Evolutionary conservation across 108 stramenopile genomes (phyloP), one percentile per base, ranked within the genome.

Genomic region (Fragilariopsis cylindrus): DNA sequence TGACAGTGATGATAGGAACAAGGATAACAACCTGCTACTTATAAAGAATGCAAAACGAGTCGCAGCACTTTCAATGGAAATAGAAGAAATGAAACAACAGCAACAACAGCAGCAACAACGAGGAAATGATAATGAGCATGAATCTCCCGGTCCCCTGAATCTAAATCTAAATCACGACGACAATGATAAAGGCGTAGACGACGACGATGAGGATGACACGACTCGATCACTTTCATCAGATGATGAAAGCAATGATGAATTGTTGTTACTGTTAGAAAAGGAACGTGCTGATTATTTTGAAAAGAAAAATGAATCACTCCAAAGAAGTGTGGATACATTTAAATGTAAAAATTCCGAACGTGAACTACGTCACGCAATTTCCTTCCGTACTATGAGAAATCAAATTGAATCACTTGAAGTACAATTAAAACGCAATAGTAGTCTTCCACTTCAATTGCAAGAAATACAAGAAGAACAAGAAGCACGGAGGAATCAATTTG

Each of bases 1-100:
- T 12, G 50, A 50, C 8, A 50, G 12, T 13, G 2, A 2, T 52
- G 13, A 13, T 52, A 13, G 13, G 12, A 9, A 52, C 50, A 52
- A 2, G 13, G 13, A 52, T 52, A 52, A 9, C 1, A 2, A 9
- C 42, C 16, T 40, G 5, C 12, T 63, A n/a, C 43, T 3, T 12
- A 43, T 44, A 63, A 43, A 63, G 43, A 63, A 63, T 43, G 62
- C 62, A 41, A 42, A 15, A 41, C 62, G 62, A 5, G 40, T 63
- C 1, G 11, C 43, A 21, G 7, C 47, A 5, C 46, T 63, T 63
- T 41, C 21, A 4, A 43, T 43, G 42, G 62, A 63, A 63, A 6
- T 63, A 4, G 62, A 63, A 40, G 2, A 7, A 12, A 63, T 45
- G 43, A 63, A 63, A 40, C 16, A 45, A 9, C 57, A 58, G 41